Percentiles rank a stretch among this genome's conserved stretches.
These are phyloP conservation scores for Melastoma candidum DNA, from an alignment of 441 rosid species.

Conservation along the genomic window DNA sequence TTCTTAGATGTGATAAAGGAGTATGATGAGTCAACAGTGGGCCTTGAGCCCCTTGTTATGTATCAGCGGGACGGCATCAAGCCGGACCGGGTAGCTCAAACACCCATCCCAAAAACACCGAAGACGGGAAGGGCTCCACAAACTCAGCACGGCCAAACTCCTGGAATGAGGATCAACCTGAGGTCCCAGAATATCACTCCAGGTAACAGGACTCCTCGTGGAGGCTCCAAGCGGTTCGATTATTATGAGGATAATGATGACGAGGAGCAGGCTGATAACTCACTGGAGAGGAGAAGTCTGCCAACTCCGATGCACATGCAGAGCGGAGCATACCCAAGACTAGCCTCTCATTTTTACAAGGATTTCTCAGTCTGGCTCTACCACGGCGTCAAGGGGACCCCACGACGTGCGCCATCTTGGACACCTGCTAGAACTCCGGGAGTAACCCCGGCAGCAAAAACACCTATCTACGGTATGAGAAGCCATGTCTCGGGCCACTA, in stretches of 20 bases:
- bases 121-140: conserved; percentile 16
- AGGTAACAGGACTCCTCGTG: conserved; percentile 22
- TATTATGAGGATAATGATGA: conserved; percentile 30
- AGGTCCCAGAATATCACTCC: conserved; percentile 29
- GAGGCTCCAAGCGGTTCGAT: conserved; percentile 18
- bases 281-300: conserved; percentile 32
- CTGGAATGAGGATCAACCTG: conserved; percentile 36
- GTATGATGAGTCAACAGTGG: conserved; percentile 52
- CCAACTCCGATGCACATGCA: conserved; percentile 36
- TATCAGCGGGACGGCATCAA: conserved; percentile 49
- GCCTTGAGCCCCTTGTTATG: conserved; percentile 50
- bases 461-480: conserved; percentile 22
- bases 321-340: conserved; percentile 34
- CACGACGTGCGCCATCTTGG: conserved; percentile 51
- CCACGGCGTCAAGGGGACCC: conserved; percentile 42
- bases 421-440: conserved; percentile 46
- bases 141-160: conserved; percentile 22
- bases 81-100: conserved; percentile 36
- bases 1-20: conserved; percentile 65
- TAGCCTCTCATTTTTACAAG: conserved; percentile 61
- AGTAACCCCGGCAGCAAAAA: conserved; percentile 29
- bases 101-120: conserved; percentile 34
- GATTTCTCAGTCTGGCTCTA: conserved; percentile 57
- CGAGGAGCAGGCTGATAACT: conserved; percentile 33
- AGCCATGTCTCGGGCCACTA: conserved; percentile 25